These are phyloP conservation scores for Ascochyta lentis DNA, from an alignment of 2,329 filamentous ascomycete species.

Conservation along the genomic window DNA sequence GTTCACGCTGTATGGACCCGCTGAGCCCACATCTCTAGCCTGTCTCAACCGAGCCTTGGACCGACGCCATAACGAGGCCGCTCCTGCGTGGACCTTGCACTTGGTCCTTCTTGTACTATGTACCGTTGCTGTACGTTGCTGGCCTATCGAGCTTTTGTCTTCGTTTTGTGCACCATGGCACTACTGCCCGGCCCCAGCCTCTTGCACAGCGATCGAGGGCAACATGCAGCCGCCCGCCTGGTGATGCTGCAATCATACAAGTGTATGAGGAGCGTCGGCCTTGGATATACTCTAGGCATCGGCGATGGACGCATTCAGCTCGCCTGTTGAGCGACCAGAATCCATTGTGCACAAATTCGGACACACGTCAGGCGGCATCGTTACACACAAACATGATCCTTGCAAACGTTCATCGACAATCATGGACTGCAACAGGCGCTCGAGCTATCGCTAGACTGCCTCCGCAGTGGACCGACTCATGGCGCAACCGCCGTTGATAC, in stretches of 20 bases:
- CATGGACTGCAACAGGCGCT: slow-evolving; percentile 28
- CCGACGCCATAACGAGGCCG: slow-evolving; percentile 41
- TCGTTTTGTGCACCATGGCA: slow-evolving; percentile 28
- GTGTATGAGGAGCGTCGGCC: slow-evolving; percentile 7
- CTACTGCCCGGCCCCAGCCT: slow-evolving; percentile 14
- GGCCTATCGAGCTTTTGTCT: slow-evolving; percentile 36
- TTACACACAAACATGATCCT: slow-evolving; percentile 20
- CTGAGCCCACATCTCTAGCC: slow-evolving; percentile 14
- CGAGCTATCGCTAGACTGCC: slow-evolving; percentile 31
- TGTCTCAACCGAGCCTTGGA: slow-evolving; percentile 33
- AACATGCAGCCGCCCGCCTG: slow-evolving; percentile 22
- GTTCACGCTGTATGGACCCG: slow-evolving; percentile 18
- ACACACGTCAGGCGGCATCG: slow-evolving; percentile 8
- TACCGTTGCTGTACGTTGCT: slow-evolving; percentile 29
- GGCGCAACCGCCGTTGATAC: slow-evolving; percentile 48
- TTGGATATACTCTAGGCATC: slow-evolving; percentile 5
- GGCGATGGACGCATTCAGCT: slow-evolving; percentile 11
- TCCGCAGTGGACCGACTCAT: slow-evolving; percentile 43
- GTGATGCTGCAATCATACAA: slow-evolving; percentile 12
- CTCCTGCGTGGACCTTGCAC: slow-evolving; percentile 29
- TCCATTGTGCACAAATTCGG: slow-evolving; percentile 13
- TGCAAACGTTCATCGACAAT: slow-evolving; percentile 17
- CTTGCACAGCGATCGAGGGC: slow-evolving; percentile 29
- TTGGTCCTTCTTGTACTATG: slow-evolving; percentile 27
- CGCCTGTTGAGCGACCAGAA: slow-evolving; percentile 16